A percentile compares a stretch with the other conserved stretches of the same genome.
Evolutionary conservation across 1,284 basidiomycete genomes (phyloP).

Genomic region (Apiotrichum mycotoxinovorans): DNA sequence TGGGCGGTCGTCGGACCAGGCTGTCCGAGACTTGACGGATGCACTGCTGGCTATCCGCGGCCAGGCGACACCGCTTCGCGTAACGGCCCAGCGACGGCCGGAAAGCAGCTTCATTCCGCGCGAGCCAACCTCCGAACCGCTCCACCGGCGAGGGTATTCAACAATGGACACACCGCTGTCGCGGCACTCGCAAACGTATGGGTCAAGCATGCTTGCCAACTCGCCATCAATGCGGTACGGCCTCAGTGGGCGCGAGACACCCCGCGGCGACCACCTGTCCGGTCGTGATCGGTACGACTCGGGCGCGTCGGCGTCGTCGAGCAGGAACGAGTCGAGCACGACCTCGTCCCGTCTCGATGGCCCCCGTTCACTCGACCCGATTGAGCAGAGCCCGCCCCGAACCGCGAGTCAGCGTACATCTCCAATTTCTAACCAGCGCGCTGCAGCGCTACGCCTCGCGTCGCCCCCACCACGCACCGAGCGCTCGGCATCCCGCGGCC

Average conservation of each 20-base stretch:
- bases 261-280: not conserved
- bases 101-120: not conserved
- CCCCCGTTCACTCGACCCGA: slow-evolving; percentile 14
- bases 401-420: not conserved
- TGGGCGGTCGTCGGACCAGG: slow-evolving; percentile 33
- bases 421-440: not conserved
- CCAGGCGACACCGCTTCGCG: not conserved
- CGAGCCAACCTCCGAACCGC: not conserved
- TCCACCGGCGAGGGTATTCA: slow-evolving; percentile 1
- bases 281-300: slow-evolving; percentile 2
- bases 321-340: not conserved
- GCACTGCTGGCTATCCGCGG: slow-evolving; percentile 26
- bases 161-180: slow-evolving; percentile 6
- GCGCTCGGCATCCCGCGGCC: not conserved
- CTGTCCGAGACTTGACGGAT: slow-evolving; percentile 39
- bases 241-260: not conserved
- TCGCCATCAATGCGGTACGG: slow-evolving; percentile 1
- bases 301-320: not conserved
- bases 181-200: not conserved
- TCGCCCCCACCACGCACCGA: not conserved
- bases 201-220: not conserved
- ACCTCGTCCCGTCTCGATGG: slow-evolving; percentile 2
- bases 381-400: slow-evolving; percentile 19
- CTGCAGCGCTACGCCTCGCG: not conserved
- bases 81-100: not conserved